Percentiles rank a stretch among this genome's conserved stretches.
Conservation (phyloP, 257 asterid species). For the Avicennia marina region DNA sequence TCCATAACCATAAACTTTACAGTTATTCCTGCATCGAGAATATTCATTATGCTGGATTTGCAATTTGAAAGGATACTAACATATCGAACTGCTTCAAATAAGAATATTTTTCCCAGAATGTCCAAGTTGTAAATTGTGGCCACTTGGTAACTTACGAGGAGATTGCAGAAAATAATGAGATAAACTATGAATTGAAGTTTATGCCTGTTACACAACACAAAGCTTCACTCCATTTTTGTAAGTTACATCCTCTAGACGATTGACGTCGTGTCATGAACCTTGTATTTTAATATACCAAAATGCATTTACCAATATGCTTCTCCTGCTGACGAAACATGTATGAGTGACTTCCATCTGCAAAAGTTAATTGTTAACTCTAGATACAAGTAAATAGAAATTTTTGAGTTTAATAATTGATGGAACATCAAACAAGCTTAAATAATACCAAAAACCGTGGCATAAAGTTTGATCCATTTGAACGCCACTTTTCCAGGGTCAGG, state of each 20-base stretch:
- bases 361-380: constrained; percentile 9
- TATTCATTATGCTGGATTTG: not conserved
- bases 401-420: constrained; percentile 8
- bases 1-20: not conserved
- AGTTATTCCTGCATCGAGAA: not conserved
- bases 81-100: not conserved
- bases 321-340: constrained; percentile 75
- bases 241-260: no score
- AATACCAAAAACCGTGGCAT: constrained; percentile 79
- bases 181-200: not conserved
- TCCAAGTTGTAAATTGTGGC: constrained; percentile 1
- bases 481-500: constrained; percentile 68
- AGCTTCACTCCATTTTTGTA: no score
- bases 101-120: not conserved
- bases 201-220: constrained; percentile 8
- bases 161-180: not conserved
- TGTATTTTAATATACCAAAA: not conserved
- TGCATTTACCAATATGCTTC: constrained; percentile 75
- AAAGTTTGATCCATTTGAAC: constrained; percentile 75
- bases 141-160: constrained; percentile 1
- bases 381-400: constrained; percentile 1
- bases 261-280: not conserved
- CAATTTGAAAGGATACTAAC: not conserved
- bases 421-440: constrained; percentile 13
- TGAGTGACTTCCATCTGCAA: constrained; percentile 95